Evolutionary conservation across 2,329 filamentous ascomycete genomes (phyloP).

Genomic region (Xylaria polymorpha): DNA sequence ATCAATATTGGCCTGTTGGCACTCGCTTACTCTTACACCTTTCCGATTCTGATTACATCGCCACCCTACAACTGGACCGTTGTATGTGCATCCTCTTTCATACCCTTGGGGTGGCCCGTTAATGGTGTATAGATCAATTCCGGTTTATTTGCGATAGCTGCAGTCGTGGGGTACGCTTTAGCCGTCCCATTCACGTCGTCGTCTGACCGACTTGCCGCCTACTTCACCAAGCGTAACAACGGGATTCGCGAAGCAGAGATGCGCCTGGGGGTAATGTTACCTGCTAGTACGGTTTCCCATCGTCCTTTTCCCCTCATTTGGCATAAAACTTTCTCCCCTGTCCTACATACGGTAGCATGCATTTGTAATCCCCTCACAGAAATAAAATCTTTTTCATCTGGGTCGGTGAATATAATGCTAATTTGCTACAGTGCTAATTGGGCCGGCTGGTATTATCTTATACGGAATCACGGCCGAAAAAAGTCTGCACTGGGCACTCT

Average conservation of each 20-base stretch:
- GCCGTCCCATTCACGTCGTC: constrained; percentile 53
- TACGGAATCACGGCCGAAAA: constrained; percentile 53
- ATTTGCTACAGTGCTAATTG: constrained; percentile 43
- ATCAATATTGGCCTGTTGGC: constrained; percentile 60
- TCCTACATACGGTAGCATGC: neutral
- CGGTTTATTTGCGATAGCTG: constrained; percentile 50
- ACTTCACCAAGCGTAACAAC: constrained; percentile 53
- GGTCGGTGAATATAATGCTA: constrained; percentile 5
- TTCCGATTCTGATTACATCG: constrained; percentile 57
- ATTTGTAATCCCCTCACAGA: constrained; percentile 3
- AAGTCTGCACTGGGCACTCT: constrained; percentile 58
- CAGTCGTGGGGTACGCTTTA: constrained; percentile 54
- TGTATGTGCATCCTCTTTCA: constrained; percentile 44
- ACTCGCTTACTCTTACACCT: constrained; percentile 60
- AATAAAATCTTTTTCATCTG: neutral
- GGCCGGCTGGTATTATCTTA: constrained; percentile 53
- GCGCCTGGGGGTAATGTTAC: constrained; percentile 53
- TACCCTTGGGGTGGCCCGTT: constrained; percentile 12
- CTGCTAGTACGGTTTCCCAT: constrained; percentile 43
- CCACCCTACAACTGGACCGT: constrained; percentile 58
- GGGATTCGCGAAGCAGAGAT: constrained; percentile 59
- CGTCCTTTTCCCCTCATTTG: constrained; percentile 1
- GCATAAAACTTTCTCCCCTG: neutral
- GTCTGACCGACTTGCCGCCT: constrained; percentile 55
- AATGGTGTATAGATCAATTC: constrained; percentile 45